A percentile compares a stretch with the other conserved stretches of the same genome.
These are phyloP conservation scores for Amyloporia xantha DNA, from an alignment of 768 basidiomycete genomes.

Conservation along the genomic window DNA sequence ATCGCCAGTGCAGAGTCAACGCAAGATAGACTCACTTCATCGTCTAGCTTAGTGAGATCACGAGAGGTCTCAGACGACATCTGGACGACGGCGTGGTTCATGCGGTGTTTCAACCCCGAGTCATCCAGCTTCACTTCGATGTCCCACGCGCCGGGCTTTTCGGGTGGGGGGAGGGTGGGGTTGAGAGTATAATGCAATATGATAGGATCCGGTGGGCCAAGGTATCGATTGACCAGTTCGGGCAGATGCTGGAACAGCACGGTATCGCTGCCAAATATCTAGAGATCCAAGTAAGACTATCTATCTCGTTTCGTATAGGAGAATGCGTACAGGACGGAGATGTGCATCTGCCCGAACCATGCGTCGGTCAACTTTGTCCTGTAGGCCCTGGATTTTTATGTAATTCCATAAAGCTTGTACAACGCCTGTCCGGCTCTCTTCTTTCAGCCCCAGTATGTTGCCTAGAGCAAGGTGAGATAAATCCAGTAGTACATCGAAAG, in stretches of 20 bases:
- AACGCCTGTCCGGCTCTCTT: conserved; percentile 77
- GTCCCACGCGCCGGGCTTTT: conserved; percentile 66
- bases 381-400: conserved; percentile 76
- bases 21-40: conserved; percentile 56
- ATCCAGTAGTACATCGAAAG: not conserved
- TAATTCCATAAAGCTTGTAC: conserved; percentile 89
- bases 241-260: conserved; percentile 77
- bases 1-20: not conserved
- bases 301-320: conserved; percentile 9
- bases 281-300: not conserved
- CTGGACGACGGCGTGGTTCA: conserved; percentile 59
- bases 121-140: conserved; percentile 89
- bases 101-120: conserved; percentile 59
- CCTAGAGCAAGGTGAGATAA: conserved; percentile 29
- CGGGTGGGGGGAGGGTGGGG: conserved; percentile 54
- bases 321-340: conserved; percentile 48
- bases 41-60: conserved; percentile 69
- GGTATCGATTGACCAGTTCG: conserved; percentile 75
- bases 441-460: conserved; percentile 67
- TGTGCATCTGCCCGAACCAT: conserved; percentile 63
- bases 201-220: conserved; percentile 74
- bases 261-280: conserved; percentile 70
- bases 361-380: conserved; percentile 76
- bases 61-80: conserved; percentile 66
- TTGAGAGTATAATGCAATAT: conserved; percentile 72